Evolutionary conservation across 345 rosid species (phyloP).

Genomic region (Eucalyptus cloeziana): DNA sequence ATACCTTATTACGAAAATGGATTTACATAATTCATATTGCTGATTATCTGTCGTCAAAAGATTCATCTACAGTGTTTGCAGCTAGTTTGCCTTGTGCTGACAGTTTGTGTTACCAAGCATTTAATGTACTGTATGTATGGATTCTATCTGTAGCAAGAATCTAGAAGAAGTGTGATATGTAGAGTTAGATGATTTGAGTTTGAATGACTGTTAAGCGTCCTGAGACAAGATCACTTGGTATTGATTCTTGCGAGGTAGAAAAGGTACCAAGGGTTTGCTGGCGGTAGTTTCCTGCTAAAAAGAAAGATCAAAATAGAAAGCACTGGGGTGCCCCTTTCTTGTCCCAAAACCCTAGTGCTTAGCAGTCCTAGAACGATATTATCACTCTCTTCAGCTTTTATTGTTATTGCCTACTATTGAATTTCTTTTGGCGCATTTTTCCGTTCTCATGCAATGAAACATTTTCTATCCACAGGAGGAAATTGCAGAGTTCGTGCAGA

Average conservation of each 20-base stretch:
- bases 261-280: not conserved
- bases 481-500: constrained; percentile 47
- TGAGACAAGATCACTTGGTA: not conserved
- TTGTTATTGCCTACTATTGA: too few relatives aligned
- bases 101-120: not conserved
- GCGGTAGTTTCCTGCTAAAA: not conserved
- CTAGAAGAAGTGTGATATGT: not conserved
- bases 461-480: constrained; percentile 42
- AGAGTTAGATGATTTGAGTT: not conserved
- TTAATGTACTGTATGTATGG: not conserved
- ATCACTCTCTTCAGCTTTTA: not conserved
- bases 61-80: not conserved
- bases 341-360: not conserved
- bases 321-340: not conserved
- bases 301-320: not conserved
- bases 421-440: not conserved
- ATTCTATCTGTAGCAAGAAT: not conserved
- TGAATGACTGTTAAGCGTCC: not conserved
- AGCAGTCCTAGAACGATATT: not conserved
- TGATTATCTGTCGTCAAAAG: not conserved
- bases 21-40: not conserved
- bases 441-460: not conserved
- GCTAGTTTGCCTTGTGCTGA: not conserved
- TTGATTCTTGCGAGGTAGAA: not conserved
- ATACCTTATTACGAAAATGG: too few relatives aligned